phyloP scores from a whole-genome alignment of 495 filamentous ascomycete genomes.

The Polyplosphaeria fusca region DNA sequence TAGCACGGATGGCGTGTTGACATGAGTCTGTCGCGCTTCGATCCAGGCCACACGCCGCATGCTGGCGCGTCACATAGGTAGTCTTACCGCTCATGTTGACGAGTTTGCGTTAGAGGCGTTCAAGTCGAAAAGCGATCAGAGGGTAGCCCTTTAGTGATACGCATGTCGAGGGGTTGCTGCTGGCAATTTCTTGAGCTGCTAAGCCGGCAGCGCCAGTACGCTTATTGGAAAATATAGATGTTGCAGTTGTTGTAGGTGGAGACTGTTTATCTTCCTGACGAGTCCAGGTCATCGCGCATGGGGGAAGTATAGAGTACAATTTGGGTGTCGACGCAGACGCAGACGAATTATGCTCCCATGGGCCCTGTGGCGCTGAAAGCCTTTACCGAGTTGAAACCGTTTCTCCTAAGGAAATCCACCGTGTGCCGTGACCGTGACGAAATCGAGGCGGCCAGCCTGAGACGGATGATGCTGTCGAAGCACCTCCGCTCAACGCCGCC shows the following conservation, averaged over 20 bases:
- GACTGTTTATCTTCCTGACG: constrained; percentile 28
- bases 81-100: neutral
- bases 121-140: neutral
- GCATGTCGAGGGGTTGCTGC: too few species aligned
- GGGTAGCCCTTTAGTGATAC: too few species aligned
- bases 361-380: constrained; percentile 18
- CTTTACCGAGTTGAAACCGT: constrained; percentile 31
- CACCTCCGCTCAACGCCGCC: constrained; percentile 20
- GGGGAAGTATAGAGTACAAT: constrained; percentile 36
- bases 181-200: too few species aligned
- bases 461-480: constrained; percentile 22
- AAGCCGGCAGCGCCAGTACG: too few species aligned
- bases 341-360: constrained; percentile 27
- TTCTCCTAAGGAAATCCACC: constrained; percentile 38
- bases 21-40: neutral
- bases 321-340: constrained; percentile 34
- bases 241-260: constrained; percentile 22
- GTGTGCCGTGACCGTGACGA: constrained; percentile 31
- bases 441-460: constrained; percentile 14
- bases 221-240: constrained; percentile 18
- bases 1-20: neutral
- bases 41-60: too few species aligned
- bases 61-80: neutral
- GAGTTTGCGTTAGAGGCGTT: neutral
- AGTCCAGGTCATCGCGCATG: constrained; percentile 23